phyloP scores from a whole-genome alignment of 2,329 filamentous ascomycete genomes.

The Zymoseptoria passerinii region DNA sequence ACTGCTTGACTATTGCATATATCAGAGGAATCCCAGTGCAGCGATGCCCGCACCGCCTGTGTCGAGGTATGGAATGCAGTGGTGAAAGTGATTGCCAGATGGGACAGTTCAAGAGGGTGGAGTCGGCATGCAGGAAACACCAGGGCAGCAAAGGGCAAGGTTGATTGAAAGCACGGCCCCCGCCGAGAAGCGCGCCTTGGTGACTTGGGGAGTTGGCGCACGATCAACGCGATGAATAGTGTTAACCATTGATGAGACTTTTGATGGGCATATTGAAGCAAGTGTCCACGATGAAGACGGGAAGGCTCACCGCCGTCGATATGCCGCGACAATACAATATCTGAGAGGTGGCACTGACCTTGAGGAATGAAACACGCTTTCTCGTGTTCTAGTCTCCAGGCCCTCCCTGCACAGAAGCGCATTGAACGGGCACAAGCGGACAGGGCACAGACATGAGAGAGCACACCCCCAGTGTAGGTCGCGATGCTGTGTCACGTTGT shows the following conservation, averaged over 20 bases:
- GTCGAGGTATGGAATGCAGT: neutral
- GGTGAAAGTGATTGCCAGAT: neutral
- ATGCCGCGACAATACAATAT: neutral
- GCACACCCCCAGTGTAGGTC: too few species aligned
- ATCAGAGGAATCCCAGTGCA: neutral
- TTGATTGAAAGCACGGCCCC: neutral
- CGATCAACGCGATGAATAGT: neutral
- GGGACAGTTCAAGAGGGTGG: neutral
- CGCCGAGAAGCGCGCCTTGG: neutral
- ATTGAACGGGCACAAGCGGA: neutral
- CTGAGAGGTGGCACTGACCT: neutral
- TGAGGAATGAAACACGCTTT: neutral
- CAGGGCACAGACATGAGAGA: neutral
- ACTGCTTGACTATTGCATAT: neutral
- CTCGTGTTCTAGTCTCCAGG: neutral
- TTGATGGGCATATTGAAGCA: neutral
- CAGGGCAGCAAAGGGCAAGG: neutral
- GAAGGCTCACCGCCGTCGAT: neutral
- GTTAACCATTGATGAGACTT: neutral
- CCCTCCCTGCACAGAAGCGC: neutral
- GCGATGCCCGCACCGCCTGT: neutral
- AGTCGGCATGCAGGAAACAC: neutral
- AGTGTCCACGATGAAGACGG: neutral
- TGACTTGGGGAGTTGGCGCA: neutral
- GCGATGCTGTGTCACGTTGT: neutral